Conservation (phyloP, 768 basidiomycete genomes). For the Lactifluus rugatus region DNA sequence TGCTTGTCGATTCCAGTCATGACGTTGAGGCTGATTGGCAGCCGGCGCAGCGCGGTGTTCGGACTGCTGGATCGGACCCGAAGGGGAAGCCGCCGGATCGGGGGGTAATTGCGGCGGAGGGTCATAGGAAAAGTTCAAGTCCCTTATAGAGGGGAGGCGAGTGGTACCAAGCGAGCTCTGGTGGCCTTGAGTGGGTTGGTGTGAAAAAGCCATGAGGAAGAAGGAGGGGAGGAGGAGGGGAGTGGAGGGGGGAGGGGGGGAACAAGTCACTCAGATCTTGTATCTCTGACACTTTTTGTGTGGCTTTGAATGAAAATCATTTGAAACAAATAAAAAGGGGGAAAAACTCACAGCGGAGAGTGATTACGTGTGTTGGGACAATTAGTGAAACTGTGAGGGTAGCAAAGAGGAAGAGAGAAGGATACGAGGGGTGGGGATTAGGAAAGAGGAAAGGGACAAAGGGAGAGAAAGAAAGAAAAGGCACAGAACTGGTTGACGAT, state of each 20-base stretch:
- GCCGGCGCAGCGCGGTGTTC: constrained; percentile 23
- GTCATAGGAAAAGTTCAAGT: constrained; percentile 51
- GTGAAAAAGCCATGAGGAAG: constrained; percentile 40
- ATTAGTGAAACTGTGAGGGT: not conserved
- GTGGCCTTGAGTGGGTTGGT: constrained; percentile 34
- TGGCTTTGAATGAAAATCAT: not conserved
- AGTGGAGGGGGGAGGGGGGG: constrained; percentile 25
- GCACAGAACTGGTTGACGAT: constrained; percentile 2
- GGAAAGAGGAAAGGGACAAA: constrained; percentile 19
- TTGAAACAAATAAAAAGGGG: not conserved
- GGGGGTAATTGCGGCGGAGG: constrained; percentile 24
- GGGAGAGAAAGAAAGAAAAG: constrained; percentile 27
- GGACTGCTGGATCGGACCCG: constrained; percentile 25
- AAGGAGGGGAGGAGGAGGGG: constrained; percentile 23
- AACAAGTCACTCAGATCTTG: not conserved
- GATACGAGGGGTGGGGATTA: too few relatives aligned
- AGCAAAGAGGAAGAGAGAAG: too few relatives aligned
- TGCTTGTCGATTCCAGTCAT: constrained; percentile 23
- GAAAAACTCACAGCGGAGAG: not conserved
- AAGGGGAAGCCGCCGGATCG: constrained; percentile 26
- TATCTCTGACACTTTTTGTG: not conserved
- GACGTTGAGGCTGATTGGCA: constrained; percentile 28
- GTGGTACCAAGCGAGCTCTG: constrained; percentile 33
- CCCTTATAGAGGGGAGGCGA: constrained; percentile 64
- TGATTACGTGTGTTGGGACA: not conserved